A percentile compares a stretch with the other conserved stretches of the same genome.
These are phyloP conservation scores for Euphorbia lathyris DNA, from an alignment of 345 rosid genomes.

Conservation along the genomic window DNA sequence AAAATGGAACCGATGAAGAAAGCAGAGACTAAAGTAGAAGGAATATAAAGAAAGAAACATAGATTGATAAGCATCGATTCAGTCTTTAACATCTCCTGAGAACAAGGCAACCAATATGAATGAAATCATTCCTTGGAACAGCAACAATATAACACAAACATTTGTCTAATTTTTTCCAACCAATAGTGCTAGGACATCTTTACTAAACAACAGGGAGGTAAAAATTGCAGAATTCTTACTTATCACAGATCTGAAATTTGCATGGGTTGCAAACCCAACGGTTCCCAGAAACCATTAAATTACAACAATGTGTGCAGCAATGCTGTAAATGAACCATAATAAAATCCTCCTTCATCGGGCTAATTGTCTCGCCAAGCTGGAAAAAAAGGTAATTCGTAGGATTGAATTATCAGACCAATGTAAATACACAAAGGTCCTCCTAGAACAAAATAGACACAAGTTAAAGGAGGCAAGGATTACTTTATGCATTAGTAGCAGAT, in stretches of 20 bases:
- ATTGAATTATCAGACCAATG: constrained; percentile 4
- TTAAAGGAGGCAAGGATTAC: constrained; percentile 39
- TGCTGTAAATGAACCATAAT: constrained; percentile 99
- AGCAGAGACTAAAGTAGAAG: background rate
- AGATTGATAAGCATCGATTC: background rate
- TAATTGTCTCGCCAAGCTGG: constrained; percentile 98
- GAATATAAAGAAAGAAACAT: background rate
- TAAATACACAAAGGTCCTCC: background rate
- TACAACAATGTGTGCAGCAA: constrained; percentile 85
- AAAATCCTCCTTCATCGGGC: constrained; percentile 99
- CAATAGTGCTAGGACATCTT: background rate
- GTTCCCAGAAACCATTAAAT: constrained; percentile 83
- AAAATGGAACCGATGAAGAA: background rate
- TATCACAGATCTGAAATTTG: constrained; percentile 93
- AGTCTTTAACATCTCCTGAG: background rate
- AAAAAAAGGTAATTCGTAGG: constrained; percentile 2
- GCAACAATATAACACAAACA: background rate
- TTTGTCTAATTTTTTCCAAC: background rate
- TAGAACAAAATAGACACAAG: constrained; percentile 14
- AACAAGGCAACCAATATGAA: background rate
- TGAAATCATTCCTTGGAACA: background rate
- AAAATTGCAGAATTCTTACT: constrained; percentile 49
- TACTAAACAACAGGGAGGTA: constrained; percentile 3
- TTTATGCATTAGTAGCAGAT: constrained; percentile 90
- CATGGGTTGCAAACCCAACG: constrained; percentile 93